These are phyloP conservation scores for Amborella trichopoda DNA, from an alignment of 164 flowering plant genomes.

Conservation along the genomic window DNA sequence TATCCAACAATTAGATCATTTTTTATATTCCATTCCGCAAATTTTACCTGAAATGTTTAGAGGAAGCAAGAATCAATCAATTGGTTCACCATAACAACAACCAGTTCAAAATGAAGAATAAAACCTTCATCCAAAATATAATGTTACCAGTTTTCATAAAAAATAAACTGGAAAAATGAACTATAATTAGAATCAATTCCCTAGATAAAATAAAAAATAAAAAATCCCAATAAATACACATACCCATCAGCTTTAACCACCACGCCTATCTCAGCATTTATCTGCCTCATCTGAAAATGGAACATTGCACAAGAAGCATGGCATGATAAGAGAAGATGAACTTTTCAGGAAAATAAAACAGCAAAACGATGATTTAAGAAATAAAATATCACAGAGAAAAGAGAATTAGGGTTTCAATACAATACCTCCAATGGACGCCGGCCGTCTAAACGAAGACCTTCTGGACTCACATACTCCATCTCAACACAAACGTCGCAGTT, in stretches of 20 bases:
- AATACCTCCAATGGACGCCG: slow-evolving; percentile 89
- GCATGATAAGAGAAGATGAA: not conserved
- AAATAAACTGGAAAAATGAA: too few species aligned
- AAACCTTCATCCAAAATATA: too few species aligned
- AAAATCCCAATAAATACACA: too few species aligned
- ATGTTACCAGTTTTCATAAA: too few species aligned
- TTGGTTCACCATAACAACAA: too few species aligned
- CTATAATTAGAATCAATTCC: too few species aligned
- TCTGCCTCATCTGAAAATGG: slow-evolving; percentile 66
- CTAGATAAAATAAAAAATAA: not conserved
- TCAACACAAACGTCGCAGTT: too few species aligned
- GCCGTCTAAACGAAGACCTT: slow-evolving; percentile 90
- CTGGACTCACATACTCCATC: slow-evolving; percentile 85
- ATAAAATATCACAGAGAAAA: not conserved
- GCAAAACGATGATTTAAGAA: not conserved
- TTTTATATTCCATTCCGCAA: too few species aligned
- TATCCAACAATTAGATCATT: too few species aligned
- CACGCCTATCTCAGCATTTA: slow-evolving; percentile 67
- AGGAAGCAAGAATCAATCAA: too few species aligned
- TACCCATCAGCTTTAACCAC: slow-evolving; percentile 95
- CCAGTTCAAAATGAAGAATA: too few species aligned
- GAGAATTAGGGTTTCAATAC: not conserved
- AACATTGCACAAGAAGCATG: not conserved
- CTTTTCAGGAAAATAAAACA: not conserved
- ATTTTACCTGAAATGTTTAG: too few species aligned